A percentile compares a stretch with the other conserved stretches of the same genome.
Conservation (phyloP, 1,284 basidiomycete species). For the Austropuccinia psidii region DNA sequence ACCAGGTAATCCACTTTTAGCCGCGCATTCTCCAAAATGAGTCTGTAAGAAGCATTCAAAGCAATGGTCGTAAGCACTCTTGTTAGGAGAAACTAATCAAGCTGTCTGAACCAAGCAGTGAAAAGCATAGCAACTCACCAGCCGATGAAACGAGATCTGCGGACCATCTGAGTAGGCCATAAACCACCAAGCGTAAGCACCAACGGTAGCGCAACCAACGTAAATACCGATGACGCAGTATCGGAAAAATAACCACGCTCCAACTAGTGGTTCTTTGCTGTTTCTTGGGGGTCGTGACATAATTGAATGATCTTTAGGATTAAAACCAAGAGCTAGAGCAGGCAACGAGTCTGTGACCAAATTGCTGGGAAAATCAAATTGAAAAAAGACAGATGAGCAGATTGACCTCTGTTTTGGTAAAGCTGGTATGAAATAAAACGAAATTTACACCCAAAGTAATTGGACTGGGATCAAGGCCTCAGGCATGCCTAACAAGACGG, state of each 20-base stretch:
- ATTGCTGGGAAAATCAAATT: conserved; percentile 38
- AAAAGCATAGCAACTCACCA: conserved; percentile 56
- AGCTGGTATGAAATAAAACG: conserved; percentile 35
- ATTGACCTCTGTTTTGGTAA: neutral
- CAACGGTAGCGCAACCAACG: conserved; percentile 89
- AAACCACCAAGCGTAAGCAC: conserved; percentile 99
- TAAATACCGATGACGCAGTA: conserved; percentile 89
- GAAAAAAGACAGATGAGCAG: neutral
- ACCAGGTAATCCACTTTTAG: conserved; percentile 57
- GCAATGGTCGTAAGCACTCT: neutral
- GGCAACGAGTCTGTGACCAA: conserved; percentile 68
- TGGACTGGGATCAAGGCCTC: conserved; percentile 97
- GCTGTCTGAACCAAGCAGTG: conserved; percentile 18
- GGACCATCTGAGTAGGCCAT: conserved; percentile 80
- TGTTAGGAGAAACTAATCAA: neutral
- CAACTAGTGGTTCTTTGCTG: conserved; percentile 79
- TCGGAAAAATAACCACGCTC: conserved; percentile 88
- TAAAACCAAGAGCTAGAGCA: conserved; percentile 96
- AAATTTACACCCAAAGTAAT: conserved; percentile 72
- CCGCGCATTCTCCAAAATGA: conserved; percentile 82
- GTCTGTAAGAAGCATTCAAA: conserved; percentile 55
- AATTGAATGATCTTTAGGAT: conserved; percentile 89
- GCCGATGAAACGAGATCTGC: conserved; percentile 82
- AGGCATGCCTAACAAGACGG: conserved; percentile 93
- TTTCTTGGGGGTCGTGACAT: conserved; percentile 87